Percentiles rank a stretch among this genome's conserved stretches.
Conservation (phyloP, 371 early-diverging fungal species). For the Gilbertella persicaria region DNA sequence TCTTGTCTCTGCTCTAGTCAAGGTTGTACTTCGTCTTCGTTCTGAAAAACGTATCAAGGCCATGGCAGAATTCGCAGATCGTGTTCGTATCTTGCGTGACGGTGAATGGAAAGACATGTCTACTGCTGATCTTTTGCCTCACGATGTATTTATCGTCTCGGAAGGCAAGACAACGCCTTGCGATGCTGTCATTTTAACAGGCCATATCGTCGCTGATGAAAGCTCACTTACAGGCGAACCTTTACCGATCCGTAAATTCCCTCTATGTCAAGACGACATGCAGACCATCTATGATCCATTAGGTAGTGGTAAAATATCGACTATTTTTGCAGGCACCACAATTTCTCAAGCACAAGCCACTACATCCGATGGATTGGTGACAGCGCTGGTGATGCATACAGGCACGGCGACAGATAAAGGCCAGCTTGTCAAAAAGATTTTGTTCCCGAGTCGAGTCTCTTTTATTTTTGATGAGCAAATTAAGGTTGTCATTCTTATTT, state of each 20-base stretch:
- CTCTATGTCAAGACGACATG: constrained; percentile 41
- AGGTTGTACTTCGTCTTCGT: constrained; percentile 60
- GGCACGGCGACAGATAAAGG: constrained; percentile 80
- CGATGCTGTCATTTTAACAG: constrained; percentile 68
- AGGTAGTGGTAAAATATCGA: constrained; percentile 55
- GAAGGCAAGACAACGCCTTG: constrained; percentile 60
- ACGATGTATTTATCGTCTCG: constrained; percentile 68
- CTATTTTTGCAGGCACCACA: constrained; percentile 55
- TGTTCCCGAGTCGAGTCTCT: constrained; percentile 64
- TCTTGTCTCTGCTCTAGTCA: constrained; percentile 66
- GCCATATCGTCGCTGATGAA: constrained; percentile 73
- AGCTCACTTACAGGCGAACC: constrained; percentile 68
- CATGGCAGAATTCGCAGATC: constrained; percentile 62
- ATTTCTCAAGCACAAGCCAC: constrained; percentile 47
- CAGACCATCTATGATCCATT: constrained; percentile 34
- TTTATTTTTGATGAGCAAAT: constrained; percentile 72
- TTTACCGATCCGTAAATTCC: constrained; percentile 59
- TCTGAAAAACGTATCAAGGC: constrained; percentile 67
- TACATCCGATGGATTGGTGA: constrained; percentile 35
- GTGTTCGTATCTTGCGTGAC: constrained; percentile 46
- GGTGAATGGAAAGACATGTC: constrained; percentile 51
- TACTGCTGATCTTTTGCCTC: constrained; percentile 64
- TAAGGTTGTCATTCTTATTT: constrained; percentile 65
- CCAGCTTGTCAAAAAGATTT: constrained; percentile 72
- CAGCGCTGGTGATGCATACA: constrained; percentile 69